A percentile compares a stretch with the other conserved stretches of the same genome.
Conservation (phyloP, 2,329 filamentous ascomycete genomes). For the Penicillium sp. region DNA sequence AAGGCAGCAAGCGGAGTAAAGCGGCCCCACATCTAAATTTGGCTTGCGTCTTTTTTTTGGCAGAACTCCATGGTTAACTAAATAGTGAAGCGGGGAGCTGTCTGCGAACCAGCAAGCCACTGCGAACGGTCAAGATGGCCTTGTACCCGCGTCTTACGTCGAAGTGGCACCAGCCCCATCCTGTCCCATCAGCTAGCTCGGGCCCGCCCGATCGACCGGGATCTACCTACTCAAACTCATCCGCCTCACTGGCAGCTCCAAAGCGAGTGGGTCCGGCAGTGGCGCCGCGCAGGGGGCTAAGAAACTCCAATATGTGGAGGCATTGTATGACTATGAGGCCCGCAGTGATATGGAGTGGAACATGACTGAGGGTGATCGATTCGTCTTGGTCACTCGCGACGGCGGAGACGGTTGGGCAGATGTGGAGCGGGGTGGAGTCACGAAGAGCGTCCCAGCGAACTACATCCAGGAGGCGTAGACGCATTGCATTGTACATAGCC, state of each 20-base stretch:
- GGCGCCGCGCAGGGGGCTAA: constrained; percentile 84
- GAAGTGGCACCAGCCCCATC: constrained; percentile 58
- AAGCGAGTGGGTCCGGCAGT: constrained; percentile 93
- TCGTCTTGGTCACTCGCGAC: constrained; percentile 85
- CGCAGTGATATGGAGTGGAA: constrained; percentile 83
- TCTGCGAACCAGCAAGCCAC: too few species aligned
- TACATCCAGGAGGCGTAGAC: constrained; percentile 74
- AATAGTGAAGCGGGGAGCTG: too few species aligned
- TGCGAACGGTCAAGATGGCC: constrained; percentile 71
- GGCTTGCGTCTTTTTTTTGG: too few species aligned
- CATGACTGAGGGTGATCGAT: constrained; percentile 87
- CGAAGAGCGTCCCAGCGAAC: constrained; percentile 88
- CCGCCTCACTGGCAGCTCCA: constrained; percentile 60
- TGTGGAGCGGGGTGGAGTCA: constrained; percentile 85
- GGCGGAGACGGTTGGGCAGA: constrained; percentile 94
- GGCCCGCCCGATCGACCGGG: constrained; percentile 58
- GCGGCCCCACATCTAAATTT: too few species aligned
- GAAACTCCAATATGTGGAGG: constrained; percentile 90
- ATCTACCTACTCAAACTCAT: constrained; percentile 76
- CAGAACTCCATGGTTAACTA: too few species aligned
- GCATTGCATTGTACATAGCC: constrained; percentile 8
- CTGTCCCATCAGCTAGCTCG: constrained; percentile 37
- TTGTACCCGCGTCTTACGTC: constrained; percentile 85
- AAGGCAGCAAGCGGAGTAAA: too few species aligned
- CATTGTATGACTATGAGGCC: constrained; percentile 86